Percentiles rank a stretch among this genome's conserved stretches.
phyloP scores from a whole-genome alignment of 1,284 basidiomycete species.

The Microbotryomycetes sp. region DNA sequence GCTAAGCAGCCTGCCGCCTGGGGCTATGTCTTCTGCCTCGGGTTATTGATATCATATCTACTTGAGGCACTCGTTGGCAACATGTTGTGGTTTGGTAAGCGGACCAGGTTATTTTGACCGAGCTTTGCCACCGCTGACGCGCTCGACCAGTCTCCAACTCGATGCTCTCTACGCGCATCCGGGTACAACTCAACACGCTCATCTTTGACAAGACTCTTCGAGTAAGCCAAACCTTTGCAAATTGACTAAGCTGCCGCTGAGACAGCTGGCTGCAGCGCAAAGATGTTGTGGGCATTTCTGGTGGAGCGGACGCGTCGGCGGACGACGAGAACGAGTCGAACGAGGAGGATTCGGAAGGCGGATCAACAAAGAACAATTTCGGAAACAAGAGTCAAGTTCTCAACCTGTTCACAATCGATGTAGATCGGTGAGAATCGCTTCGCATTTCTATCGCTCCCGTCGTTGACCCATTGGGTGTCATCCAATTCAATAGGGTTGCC shows the following conservation, averaged over 20 bases:
- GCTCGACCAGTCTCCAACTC: constrained; percentile 62
- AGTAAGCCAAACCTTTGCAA: constrained; percentile 5
- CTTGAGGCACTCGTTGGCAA: constrained; percentile 47
- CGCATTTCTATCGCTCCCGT: constrained; percentile 48
- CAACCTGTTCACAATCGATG: constrained; percentile 68
- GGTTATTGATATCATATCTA: constrained; percentile 60
- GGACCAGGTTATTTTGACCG: background rate
- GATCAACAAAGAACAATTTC: constrained; percentile 1
- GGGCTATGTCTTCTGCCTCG: constrained; percentile 47
- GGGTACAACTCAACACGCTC: constrained; percentile 74
- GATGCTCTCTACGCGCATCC: constrained; percentile 49
- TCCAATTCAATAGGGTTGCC: constrained; percentile 7
- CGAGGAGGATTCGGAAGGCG: constrained; percentile 48
- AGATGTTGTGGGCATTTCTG: constrained; percentile 27
- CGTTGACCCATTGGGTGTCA: background rate
- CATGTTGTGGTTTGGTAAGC: constrained; percentile 37
- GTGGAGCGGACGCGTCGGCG: constrained; percentile 37
- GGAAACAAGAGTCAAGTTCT: constrained; percentile 47
- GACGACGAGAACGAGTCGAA: constrained; percentile 41
- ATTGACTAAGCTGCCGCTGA: background rate
- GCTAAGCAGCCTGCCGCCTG: constrained; percentile 34
- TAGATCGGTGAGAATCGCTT: constrained; percentile 78
- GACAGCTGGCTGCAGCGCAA: constrained; percentile 30
- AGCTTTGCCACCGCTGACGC: background rate
- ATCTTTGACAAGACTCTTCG: constrained; percentile 77